Evolutionary conservation across 805 yeast genomes (phyloP), one percentile per base, ranked within the genome.

Genomic region (Scheffersomyces stipitis): DNA sequence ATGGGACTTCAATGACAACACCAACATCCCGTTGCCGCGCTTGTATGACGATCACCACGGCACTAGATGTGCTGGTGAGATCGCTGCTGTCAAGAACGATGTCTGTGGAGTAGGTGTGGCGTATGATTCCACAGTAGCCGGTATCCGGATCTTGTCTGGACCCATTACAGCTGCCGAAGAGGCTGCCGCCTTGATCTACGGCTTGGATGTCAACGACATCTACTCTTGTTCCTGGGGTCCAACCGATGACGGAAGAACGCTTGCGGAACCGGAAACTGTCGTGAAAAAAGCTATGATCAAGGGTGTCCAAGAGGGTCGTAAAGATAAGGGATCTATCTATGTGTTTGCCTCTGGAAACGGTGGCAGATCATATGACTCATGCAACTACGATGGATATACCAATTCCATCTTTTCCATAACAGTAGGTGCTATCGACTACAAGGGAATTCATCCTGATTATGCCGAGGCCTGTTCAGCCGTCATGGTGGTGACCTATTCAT

Each of bases 181-280:
- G 61, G 98, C 98, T 0, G 78, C 85, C 2, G 85, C 98, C 1
- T 68, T 93, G 71, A 73, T 86, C 26, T 84, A 86, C 60, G 90
- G 81, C 0, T 66, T 85, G 45, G 90, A 87, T 43, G 76, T 78
- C 18, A 93, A 93, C 60, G 96, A 93, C 59, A 93, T 93, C 27
- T 93, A 89, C 58, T 86, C 96, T 3, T 93, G 99, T 61, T 88
- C 96, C 3, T 93, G 99, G 99, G 99, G 99, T 5, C 99, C 99
- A 2, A 76, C 88, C 3, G 99, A 93, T 60, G 86, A 91, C 58
- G 99, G 99, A 0, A 71, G 60, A 38, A 77, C 95, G 1, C 78
- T 93, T 73, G 89, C 86, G 35, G 93, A 79, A 3, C 99, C 99
- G 0, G 86, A 86, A 16, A 58, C 66, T 23, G 52, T 91, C 18